Evolutionary conservation across 2,329 filamentous ascomycete genomes (phyloP), one percentile per base, ranked within the genome.

Genomic region (Hymenoscyphus repandus): DNA sequence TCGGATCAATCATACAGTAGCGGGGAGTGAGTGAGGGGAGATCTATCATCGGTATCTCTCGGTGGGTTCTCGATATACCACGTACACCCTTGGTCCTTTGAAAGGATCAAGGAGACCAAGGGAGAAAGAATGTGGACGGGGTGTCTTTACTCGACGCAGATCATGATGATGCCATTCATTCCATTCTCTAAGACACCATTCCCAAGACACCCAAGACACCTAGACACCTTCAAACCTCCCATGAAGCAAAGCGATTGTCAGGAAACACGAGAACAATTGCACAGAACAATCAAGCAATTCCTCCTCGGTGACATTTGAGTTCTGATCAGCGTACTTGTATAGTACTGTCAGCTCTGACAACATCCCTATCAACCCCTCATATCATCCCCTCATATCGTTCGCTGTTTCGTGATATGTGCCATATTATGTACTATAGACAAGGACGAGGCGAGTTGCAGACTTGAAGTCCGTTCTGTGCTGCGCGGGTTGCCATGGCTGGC

Each of bases 361-460:
- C 42, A 49, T 45, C 45, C 49, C 34, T 49, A 32, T 39, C 20
- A 27, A 37, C 31, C 45, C 32, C 32, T 44, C 34, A 17, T 37
- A 13, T 37, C 34, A 34, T 42, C 13, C 33, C n/a, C 39, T 38
- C 49, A 12, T 42, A 13, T 32, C 31, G 37, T 47, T 20, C 34
- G 42, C 32, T 27, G 15, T 50, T 40, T 48, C 39, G 31, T 45
- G 15, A 45, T 34, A 33, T 45, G 43, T 30, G 45, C 37, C 45
- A 27, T 15, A 15, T 32, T 33, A 36, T 36, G 20, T 39, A 15
- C 42, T 27, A 40, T 12, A 27, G 40, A 56, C 51, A 57, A 36
- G 55, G 51, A 54, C 54, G 45, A 53, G 53, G 55, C 10, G 38
- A 40, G 6, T 17, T 17, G 43, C 32, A 15, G 18, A n/a, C n/a